phyloP scores from a whole-genome alignment of 352 stramenopile species.

The Pythium sp. region DNA sequence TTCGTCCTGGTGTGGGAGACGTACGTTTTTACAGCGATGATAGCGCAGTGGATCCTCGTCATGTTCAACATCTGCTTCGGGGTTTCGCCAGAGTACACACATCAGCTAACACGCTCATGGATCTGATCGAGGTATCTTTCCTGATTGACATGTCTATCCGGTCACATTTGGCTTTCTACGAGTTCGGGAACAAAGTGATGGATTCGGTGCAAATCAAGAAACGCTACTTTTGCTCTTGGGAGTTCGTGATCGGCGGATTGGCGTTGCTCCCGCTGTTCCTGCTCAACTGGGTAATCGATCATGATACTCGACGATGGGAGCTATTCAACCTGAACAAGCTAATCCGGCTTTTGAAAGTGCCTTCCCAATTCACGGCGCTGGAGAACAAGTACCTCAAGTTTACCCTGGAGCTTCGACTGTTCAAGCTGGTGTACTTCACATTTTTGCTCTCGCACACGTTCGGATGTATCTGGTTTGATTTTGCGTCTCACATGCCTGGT shows the following conservation, averaged over 20 bases:
- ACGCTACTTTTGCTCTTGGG: conserved; percentile 42
- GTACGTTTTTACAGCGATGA: conserved; percentile 56
- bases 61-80: conserved; percentile 54
- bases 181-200: conserved; percentile 78
- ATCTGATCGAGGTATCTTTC: conserved; percentile 47
- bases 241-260: conserved; percentile 46
- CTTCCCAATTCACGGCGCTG: conserved; percentile 41
- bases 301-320: conserved; percentile 21
- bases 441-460: conserved; percentile 59
- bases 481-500: conserved; percentile 27
- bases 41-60: conserved; percentile 39
- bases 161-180: conserved; percentile 50
- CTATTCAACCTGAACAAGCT: conserved; percentile 72
- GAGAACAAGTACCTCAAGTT: conserved; percentile 67
- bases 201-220: conserved; percentile 30
- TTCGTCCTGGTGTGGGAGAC: conserved; percentile 55
- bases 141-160: conserved; percentile 54
- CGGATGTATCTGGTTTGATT: conserved; percentile 68
- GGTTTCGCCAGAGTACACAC: conserved; percentile 10
- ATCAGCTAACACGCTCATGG: conserved; percentile 25
- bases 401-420: conserved; percentile 55
- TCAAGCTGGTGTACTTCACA: conserved; percentile 78
- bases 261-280: conserved; percentile 50
- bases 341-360: conserved; percentile 52
- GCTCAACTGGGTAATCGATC: conserved; percentile 34